Conservation (phyloP, 177 flowering plant genomes). For the Vitis hybrid region DNA sequence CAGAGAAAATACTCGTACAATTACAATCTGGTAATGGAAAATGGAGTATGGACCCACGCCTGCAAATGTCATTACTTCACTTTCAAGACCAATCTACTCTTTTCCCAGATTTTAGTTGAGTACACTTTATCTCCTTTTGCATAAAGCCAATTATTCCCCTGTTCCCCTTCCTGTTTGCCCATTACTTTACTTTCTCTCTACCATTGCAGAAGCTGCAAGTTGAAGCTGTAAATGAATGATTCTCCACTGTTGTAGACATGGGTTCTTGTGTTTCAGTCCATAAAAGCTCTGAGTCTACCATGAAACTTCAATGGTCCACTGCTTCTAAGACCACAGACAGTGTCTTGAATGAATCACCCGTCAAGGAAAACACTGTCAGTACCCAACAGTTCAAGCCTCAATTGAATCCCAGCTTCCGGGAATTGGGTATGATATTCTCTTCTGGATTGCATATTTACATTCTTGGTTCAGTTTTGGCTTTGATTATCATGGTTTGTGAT, state of each 20-base stretch:
- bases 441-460: neutral
- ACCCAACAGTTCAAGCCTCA: slow-evolving; percentile 1
- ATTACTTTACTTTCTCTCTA: slow-evolving; percentile 4
- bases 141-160: slow-evolving; percentile 4
- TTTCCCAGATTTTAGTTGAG: slow-evolving; percentile 10
- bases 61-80: slow-evolving; percentile 29
- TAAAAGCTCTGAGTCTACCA: neutral
- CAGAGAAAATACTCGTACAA: no score
- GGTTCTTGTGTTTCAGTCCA: slow-evolving; percentile 15
- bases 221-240: neutral
- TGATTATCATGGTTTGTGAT: neutral
- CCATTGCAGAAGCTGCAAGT: neutral
- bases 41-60: slow-evolving; percentile 9
- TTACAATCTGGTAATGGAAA: no score
- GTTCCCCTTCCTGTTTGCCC: neutral
- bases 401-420: slow-evolving; percentile 1
- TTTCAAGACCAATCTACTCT: slow-evolving; percentile 28
- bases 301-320: slow-evolving; percentile 10
- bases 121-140: neutral
- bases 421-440: slow-evolving; percentile 9
- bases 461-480: neutral
- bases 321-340: neutral
- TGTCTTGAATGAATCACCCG: slow-evolving; percentile 5
- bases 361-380: neutral
- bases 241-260: neutral